Evolutionary conservation across 306 rosid genomes (phyloP), one percentile per base, ranked within the genome.

Genomic region (Carpinus fangiana): DNA sequence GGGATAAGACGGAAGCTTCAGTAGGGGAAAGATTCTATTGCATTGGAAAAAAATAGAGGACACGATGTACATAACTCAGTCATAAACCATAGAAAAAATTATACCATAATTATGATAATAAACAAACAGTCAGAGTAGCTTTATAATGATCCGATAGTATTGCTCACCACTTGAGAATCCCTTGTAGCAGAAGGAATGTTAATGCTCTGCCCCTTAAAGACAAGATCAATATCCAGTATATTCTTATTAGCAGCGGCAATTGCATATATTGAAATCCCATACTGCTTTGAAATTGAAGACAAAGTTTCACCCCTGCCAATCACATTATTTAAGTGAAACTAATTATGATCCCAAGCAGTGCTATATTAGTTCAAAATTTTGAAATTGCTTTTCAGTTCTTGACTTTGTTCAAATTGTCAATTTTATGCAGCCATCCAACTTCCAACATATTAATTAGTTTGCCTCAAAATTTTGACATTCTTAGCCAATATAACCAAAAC

Each of bases 291-390:
- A 55, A 65, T 72, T 11, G 81, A 79, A 54, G 76, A 61, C 67
- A 76, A 59, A 14, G 84, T 83, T 53, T 80, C 84, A 38, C 81
- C 75, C 81, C 87, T 83, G 80, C 38, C 80, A 83, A 28, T 56
- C 45, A 66, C 48, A 66, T 8, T 41, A 41, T 18, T 8, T 17
- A 18, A n/a, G 31, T 66, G 51, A 59, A 75, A 67, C 18, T n/a
- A 45, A 41, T 18, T 12, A 13, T 45, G 21, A 66, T 41, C 16
- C 36, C 73, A 73, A 20, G 8, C 46, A 46, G 75, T 69, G 28
- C 70, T 28, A 60, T 54, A 61, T 20, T 51, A 36, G 21, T 21
- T 72, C 8, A 48, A 31, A 61, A 72, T 16, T 60, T 50, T 17
- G 48, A 7, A 66, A 13, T 13, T 6, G 7, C 53, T 43, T 41